Base-by-base conservation (phyloP, 169 alveolate species). In the Plasmodium gonderi region DNA sequence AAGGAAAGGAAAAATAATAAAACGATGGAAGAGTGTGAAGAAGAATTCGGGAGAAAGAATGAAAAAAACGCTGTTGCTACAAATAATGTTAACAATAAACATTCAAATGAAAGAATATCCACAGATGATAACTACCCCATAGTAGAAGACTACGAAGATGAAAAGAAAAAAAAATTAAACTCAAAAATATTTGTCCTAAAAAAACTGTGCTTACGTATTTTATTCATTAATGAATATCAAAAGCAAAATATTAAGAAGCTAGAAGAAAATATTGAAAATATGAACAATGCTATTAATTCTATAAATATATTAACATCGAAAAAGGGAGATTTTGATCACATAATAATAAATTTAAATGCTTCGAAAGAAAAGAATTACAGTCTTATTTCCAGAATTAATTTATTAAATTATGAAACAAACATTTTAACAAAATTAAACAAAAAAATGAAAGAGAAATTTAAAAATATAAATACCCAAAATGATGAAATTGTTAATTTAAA, bases 271-370 rank as follows among this genome's bases (percentile, higher is more conserved):
- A 87, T 87, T 33, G 87, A 87, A 75, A 87, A 87, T 75, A 87
- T 87, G 93, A 87, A 87, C 72, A 87, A 75, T 76, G 93, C 93
- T 44, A 87, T 87, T 44, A 87, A 87, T 33, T 87, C 93, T 51
- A 75, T 87, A 87, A 75, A 78, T 44, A 49, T 76, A 8, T 54
- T 87, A 78, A 87, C 80, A 23, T 42, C 76, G 44, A 87, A 87
- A 44, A 87, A 87, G n/a, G 85, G 93, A 36, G 93, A 87, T 20
- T 87, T 87, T 42, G 93, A 87, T 40, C 85, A 87, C 79, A 87
- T 87, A n/a, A 87, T 87, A 23, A 87, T 87, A 51, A 87, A 87
- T n/a, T 87, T 87, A 87, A 87, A 87, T 75, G 93, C 51, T 17
- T 87, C 93, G 4, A 87, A 87, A 45, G 93, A 87, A 74, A 87